A percentile compares a stretch with the other conserved stretches of the same genome.
These are phyloP conservation scores for Pestalotiopsis sp. DNA, from an alignment of 2,329 filamentous ascomycete species.

Conservation along the genomic window DNA sequence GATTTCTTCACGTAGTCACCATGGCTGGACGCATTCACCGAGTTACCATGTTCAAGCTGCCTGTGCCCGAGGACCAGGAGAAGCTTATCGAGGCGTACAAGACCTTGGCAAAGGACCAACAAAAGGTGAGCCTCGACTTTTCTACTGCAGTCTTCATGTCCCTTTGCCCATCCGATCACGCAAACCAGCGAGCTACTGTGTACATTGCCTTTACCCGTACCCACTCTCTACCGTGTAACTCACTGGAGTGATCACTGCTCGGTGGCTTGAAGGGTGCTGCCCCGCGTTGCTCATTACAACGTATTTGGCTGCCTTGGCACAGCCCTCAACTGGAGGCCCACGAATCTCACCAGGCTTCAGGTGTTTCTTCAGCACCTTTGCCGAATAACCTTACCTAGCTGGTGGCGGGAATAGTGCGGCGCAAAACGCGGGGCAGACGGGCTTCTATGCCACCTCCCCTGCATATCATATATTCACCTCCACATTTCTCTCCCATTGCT, in stretches of 20 bases:
- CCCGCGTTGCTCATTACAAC: too few species aligned
- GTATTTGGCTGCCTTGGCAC: not conserved
- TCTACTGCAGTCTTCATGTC: not conserved
- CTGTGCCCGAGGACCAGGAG: slow-evolving; percentile 44
- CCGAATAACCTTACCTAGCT: not conserved
- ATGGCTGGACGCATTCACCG: slow-evolving; percentile 50
- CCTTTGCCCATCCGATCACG: too few species aligned
- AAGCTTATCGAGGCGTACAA: slow-evolving; percentile 48
- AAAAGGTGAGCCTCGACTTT: slow-evolving; percentile 38
- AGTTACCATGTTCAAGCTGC: slow-evolving; percentile 57
- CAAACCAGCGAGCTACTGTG: too few species aligned
- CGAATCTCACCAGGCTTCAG: not conserved
- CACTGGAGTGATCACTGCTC: too few species aligned
- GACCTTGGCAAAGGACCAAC: slow-evolving; percentile 39
- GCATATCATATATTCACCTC: not conserved
- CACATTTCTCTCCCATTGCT: not conserved
- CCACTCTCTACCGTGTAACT: too few species aligned
- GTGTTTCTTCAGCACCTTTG: not conserved
- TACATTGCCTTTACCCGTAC: too few species aligned
- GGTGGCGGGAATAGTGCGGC: not conserved
- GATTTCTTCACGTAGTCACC: not conserved
- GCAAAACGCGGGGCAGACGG: not conserved
- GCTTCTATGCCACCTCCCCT: not conserved
- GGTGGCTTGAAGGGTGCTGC: too few species aligned
- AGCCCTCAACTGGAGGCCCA: not conserved